Evolutionary conservation across 2,329 filamentous ascomycete species (phyloP).

Genomic region (Didymella exigua): DNA sequence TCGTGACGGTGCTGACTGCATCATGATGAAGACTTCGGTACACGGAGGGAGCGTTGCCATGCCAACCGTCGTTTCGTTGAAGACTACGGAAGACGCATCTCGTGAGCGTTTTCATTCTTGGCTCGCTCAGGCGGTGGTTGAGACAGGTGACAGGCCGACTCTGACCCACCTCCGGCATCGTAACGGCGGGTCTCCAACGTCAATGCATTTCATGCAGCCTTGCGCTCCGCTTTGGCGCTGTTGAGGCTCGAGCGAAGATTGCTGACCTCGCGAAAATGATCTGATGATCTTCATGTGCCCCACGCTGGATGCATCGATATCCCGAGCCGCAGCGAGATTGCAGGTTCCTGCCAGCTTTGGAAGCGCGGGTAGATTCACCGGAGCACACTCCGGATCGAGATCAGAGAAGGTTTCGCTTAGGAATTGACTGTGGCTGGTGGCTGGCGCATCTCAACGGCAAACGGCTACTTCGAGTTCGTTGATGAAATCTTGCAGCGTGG

Average conservation of each 20-base stretch:
- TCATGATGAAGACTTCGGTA: neutral
- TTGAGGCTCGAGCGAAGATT: constrained; percentile 9
- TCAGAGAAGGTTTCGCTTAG: constrained; percentile 16
- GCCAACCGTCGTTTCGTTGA: constrained; percentile 1
- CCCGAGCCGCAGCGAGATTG: constrained; percentile 12
- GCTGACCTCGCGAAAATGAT: constrained; percentile 3
- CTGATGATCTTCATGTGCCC: constrained; percentile 12
- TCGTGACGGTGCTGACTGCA: constrained; percentile 15
- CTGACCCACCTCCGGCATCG: neutral
- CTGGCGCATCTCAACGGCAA: constrained; percentile 8
- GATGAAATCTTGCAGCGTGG: neutral
- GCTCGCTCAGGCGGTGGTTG: constrained; percentile 4
- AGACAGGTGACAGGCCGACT: constrained; percentile 3
- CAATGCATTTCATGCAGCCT: neutral
- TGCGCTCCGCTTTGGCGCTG: neutral
- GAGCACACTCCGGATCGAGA: constrained; percentile 16
- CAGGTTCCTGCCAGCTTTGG: neutral
- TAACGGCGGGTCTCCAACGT: neutral
- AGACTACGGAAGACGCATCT: constrained; percentile 3
- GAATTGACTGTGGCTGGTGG: constrained; percentile 13
- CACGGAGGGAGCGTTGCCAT: constrained; percentile 9
- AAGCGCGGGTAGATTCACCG: constrained; percentile 8
- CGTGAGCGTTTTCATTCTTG: constrained; percentile 6
- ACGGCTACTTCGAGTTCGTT: neutral
- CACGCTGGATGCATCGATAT: constrained; percentile 7